Evolutionary conservation across 768 basidiomycete genomes (phyloP).

Genomic region (Lactifluus volemus): DNA sequence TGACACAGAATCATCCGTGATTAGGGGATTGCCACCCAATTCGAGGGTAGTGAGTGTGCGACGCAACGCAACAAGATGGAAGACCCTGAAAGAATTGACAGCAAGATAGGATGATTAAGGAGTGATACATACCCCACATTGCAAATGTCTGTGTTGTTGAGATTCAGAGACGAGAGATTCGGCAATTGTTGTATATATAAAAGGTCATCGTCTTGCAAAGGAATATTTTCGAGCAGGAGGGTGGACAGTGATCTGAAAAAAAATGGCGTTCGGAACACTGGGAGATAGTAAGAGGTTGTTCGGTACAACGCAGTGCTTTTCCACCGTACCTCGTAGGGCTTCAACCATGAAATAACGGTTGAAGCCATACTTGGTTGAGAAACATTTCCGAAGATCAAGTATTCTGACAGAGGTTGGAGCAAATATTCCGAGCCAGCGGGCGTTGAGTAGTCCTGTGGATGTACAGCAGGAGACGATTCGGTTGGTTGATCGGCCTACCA

Average conservation of each 20-base stretch:
- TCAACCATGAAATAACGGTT: too few relatives aligned
- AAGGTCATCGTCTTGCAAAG: neutral
- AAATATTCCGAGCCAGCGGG: too few relatives aligned
- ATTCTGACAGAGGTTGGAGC: too few relatives aligned
- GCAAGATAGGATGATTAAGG: neutral
- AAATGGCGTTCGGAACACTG: neutral
- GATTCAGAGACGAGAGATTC: neutral
- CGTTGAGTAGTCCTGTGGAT: too few relatives aligned
- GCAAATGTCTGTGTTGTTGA: constrained; percentile 37
- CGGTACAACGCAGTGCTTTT: neutral
- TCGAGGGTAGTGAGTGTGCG: constrained; percentile 44
- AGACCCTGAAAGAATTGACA: constrained; percentile 35
- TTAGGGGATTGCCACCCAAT: constrained; percentile 41
- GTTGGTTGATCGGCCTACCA: too few relatives aligned
- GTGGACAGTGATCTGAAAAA: neutral
- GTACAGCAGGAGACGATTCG: too few relatives aligned
- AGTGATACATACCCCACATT: neutral
- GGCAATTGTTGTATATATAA: neutral
- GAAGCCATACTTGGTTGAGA: too few relatives aligned
- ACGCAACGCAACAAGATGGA: constrained; percentile 47
- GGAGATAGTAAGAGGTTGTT: neutral
- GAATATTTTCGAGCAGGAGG: neutral
- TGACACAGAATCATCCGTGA: constrained; percentile 50
- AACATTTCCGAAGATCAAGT: too few relatives aligned
- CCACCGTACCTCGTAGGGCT: neutral